Conservation (phyloP, 2,329 filamentous ascomycete species). For the Penicillium janthinellum region DNA sequence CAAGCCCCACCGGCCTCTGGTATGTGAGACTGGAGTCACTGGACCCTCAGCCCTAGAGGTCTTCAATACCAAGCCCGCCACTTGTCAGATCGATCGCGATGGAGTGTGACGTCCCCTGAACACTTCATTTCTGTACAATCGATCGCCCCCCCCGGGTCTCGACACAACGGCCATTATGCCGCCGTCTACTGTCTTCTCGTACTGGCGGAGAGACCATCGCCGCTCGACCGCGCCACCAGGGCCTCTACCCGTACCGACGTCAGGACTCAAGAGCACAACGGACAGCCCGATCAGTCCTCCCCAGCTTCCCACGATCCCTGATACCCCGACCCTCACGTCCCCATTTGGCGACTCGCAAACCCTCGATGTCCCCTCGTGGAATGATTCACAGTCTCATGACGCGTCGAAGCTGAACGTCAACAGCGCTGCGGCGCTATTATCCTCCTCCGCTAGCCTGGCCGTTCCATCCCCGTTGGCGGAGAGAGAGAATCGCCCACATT, state of each 20-base stretch:
- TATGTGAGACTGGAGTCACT: conserved; percentile 19
- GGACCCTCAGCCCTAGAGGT: conserved; percentile 10
- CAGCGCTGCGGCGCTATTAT: conserved; percentile 28
- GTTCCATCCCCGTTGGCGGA: conserved; percentile 31
- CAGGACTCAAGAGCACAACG: conserved; percentile 23
- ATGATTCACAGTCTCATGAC: conserved; percentile 28
- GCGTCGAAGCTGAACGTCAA: conserved; percentile 26
- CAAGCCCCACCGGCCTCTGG: conserved; percentile 23
- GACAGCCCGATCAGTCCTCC: conserved; percentile 30
- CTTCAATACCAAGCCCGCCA: conserved; percentile 15
- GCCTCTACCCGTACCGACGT: conserved; percentile 25
- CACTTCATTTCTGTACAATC: conserved; percentile 9
- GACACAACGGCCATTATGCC: conserved; percentile 31
- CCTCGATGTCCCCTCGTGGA: conserved; percentile 25
- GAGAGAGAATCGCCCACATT: conserved; percentile 32
- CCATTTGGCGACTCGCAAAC: conserved; percentile 30
- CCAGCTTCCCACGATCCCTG: conserved; percentile 37
- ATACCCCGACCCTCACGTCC: conserved; percentile 32
- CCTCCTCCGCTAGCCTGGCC: conserved; percentile 33
- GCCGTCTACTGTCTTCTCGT: conserved; percentile 43
- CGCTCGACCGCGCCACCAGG: conserved; percentile 36
- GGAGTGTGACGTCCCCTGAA: conserved; percentile 18
- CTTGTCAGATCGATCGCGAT: conserved; percentile 17
- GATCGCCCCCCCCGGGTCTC: conserved; percentile 21
- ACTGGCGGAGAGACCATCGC: conserved; percentile 44